Evolutionary conservation across 2,329 filamentous ascomycete species (phyloP), one percentile per base, ranked within the genome.

Genomic region (Alternaria sp.): DNA sequence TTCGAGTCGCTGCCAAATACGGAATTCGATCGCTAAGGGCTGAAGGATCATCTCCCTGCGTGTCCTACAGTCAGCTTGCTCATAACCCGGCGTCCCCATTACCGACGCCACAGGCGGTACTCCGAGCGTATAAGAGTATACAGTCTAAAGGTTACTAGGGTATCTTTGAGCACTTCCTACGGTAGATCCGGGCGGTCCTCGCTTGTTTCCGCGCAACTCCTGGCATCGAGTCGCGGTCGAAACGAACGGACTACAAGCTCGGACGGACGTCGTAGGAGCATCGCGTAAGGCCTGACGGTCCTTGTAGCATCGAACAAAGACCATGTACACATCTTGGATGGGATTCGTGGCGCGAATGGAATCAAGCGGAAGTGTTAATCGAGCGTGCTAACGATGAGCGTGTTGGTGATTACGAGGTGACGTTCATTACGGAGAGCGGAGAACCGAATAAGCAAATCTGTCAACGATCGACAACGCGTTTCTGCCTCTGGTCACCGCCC

Each of bases 51-150:
- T 63, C 60, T 49, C 45, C 38, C 51, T 60, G 55, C 59, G 57
- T 49, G 59, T 54, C 50, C 58, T 38, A 54, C 61, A 64, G 65
- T 69, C 63, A 65, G 60, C 62, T 50, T 60, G 54, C 44, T 54
- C 46, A 46, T 57, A 55, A 57, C 60, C 56, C 67, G 69, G 70
- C 56, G 60, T 61, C 67, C 67, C 70, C 63, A 69, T 62, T 63
- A 60, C 69, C 70, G 70, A 67, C 62, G 54, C 59, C 52, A 63
- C 54, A 38, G 57, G 49, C 59, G 59, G 59, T 44, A 38, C 36
- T 58, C 54, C 57, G 56, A 59, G 59, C 57, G 61, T 64, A 62
- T 64, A 65, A 50, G 12, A 53, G 49, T 50, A 55, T 41, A 45
- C 45, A 55, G 54, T 57, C 57, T 40, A 48, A 22, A 50, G 16